Evolutionary conservation across 129 eudicot genomes (phyloP), one percentile per base, ranked within the genome.

Genomic region (Flaveria brownii): DNA sequence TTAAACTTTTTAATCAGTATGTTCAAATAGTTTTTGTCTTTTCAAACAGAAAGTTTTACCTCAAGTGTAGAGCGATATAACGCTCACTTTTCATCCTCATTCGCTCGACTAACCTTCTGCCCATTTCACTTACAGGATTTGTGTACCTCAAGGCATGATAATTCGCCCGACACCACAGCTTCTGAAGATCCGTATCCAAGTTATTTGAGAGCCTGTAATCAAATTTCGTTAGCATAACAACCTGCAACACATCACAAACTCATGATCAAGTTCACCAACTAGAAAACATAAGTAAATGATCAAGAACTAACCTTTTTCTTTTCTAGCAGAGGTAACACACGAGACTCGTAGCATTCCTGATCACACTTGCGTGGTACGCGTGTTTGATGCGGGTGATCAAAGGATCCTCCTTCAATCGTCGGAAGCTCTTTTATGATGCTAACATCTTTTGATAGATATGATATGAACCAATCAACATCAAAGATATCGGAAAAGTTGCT

Each of bases 101-200:
- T 54, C 89, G 84, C 7, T 87, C 87, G 36, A 90, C 89, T 62
- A 90, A 63, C 74, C 73, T 78, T 64, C 66, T 80, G 43, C 96
- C 96, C 92, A 87, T 87, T 67, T 84, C 83, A n/a, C 70, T 77
- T 72, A 90, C 84, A 9, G 90, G 76, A 63, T 84, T 82, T 12
- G 90, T 80, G 61, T 84, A 90, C 85, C 79, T 85, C 63, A 90
- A 73, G 22, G 96, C 96, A 13, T 87, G 91, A 71, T 90, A 90
- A 74, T 90, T 90, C 6, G 84, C 92, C 74, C 92, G 81, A 64
- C 96, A 90, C 74, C 96, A 78, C 55, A 90, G 84, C 81, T 90
- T 90, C 72, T 90, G 96, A 43, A 90, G 64, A 68, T 90, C 90
- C 0, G 46, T 22, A 41, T 86, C 84, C 76, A 90, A 83, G 42